Percentiles rank a stretch among this genome's conserved stretches.
These are phyloP conservation scores for Anastatica hierochuntica DNA, from an alignment of 345 rosid species.

Conservation along the genomic window DNA sequence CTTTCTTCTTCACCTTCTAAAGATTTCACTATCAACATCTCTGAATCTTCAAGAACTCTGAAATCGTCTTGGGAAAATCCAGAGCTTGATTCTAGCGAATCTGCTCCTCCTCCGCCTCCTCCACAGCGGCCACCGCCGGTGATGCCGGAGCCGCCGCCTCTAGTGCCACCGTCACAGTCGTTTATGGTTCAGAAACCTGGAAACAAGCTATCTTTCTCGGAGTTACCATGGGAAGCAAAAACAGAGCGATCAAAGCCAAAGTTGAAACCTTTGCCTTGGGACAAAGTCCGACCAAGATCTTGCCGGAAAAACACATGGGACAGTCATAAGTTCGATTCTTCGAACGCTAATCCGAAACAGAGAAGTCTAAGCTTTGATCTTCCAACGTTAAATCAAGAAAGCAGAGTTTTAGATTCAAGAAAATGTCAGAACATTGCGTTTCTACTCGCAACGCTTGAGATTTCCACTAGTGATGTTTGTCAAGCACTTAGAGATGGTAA, in stretches of 20 bases:
- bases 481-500: conserved; percentile 76
- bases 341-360: conserved; percentile 30
- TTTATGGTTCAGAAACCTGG: conserved; percentile 40
- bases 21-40: conserved; percentile 23
- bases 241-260: conserved; percentile 53
- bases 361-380: conserved; percentile 36
- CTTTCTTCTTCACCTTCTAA: conserved; percentile 30
- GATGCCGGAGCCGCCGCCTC: conserved; percentile 45
- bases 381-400: conserved; percentile 41
- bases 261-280: conserved; percentile 93
- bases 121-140: conserved; percentile 29
- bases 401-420: conserved; percentile 63
- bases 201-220: conserved; percentile 23
- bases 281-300: conserved; percentile 81
- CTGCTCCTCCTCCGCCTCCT: conserved; percentile 19
- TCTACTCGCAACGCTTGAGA: conserved; percentile 68
- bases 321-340: conserved; percentile 64
- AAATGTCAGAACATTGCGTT: conserved; percentile 70
- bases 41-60: conserved; percentile 24
- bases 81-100: conserved; percentile 20
- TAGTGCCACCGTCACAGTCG: conserved; percentile 60
- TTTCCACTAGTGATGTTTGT: conserved; percentile 63
- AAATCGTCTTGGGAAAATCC: conserved; percentile 19
- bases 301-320: conserved; percentile 92
- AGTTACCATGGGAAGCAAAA: conserved; percentile 37